Conservation (phyloP, 257 asterid species). For the Fraxinus americana region DNA sequence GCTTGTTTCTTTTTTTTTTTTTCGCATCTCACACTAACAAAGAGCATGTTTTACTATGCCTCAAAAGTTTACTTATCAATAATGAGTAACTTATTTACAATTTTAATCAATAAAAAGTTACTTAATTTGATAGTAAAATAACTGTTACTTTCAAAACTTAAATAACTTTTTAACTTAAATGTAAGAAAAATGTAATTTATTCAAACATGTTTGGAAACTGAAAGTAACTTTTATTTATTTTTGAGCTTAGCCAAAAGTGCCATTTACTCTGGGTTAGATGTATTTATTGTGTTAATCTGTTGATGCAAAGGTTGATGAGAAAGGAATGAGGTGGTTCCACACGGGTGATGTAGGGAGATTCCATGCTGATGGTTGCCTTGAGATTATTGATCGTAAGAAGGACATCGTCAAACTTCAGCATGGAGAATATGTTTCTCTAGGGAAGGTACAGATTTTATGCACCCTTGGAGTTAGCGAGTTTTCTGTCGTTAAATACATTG, state of each 20-base stretch:
- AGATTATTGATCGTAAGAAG: slow-evolving; percentile 93
- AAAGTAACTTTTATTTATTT: too few species aligned
- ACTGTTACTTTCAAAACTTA: too few species aligned
- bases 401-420: slow-evolving; percentile 96
- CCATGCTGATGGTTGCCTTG: slow-evolving; percentile 91
- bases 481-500: not conserved
- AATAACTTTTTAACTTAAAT: too few species aligned
- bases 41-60: slow-evolving; percentile 4
- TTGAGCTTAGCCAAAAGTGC: not conserved
- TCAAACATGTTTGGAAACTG: too few species aligned
- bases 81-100: not conserved
- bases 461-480: not conserved
- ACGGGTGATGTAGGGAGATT: slow-evolving; percentile 89
- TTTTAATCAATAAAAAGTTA: not conserved
- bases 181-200: too few species aligned
- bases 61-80: not conserved
- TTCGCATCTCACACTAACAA: not conserved
- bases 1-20: not conserved
- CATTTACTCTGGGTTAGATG: not conserved
- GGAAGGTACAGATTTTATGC: slow-evolving; percentile 59
- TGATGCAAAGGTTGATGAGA: slow-evolving; percentile 70
- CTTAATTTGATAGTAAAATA: not conserved
- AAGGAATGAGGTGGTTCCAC: slow-evolving; percentile 88
- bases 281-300: not conserved
- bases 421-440: slow-evolving; percentile 95